Conservation (phyloP, 2,329 filamentous ascomycete genomes). For the Microascus cirrosus region DNA sequence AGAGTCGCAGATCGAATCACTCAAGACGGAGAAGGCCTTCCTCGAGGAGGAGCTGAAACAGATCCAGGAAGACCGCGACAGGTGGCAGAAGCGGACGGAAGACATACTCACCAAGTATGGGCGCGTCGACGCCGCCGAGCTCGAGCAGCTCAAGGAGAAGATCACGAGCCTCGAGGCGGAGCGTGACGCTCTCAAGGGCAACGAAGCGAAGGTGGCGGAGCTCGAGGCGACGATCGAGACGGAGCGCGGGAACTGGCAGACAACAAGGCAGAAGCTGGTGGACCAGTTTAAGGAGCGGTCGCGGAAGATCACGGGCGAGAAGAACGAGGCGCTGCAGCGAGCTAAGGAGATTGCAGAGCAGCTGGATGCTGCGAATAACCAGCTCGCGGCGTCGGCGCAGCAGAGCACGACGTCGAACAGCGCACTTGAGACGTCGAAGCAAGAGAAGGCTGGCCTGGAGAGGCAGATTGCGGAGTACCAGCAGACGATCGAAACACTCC, state of each 20-base stretch:
- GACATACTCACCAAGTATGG: conserved; percentile 95
- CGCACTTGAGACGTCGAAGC: conserved; percentile 17
- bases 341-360: conserved; percentile 40
- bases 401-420: conserved; percentile 43
- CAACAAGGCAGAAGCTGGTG: conserved; percentile 39
- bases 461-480: conserved; percentile 31
- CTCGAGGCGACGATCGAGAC: conserved; percentile 39
- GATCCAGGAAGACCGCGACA: conserved; percentile 81
- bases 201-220: conserved; percentile 39
- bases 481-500: conserved; percentile 25
- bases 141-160: conserved; percentile 78
- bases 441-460: conserved; percentile 24
- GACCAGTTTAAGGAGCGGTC: conserved; percentile 54
- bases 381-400: conserved; percentile 34
- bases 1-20: conserved; percentile 65
- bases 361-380: conserved; percentile 34
- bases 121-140: conserved; percentile 83
- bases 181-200: conserved; percentile 42
- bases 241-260: conserved; percentile 43
- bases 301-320: conserved; percentile 41
- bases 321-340: conserved; percentile 37
- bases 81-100: conserved; percentile 92
- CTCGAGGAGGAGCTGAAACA: conserved; percentile 83
- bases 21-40: conserved; percentile 70
- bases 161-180: conserved; percentile 57